Evolutionary conservation across 257 asterid genomes (phyloP), one percentile per base, ranked within the genome.

Genomic region (Nemophila menziesii): DNA sequence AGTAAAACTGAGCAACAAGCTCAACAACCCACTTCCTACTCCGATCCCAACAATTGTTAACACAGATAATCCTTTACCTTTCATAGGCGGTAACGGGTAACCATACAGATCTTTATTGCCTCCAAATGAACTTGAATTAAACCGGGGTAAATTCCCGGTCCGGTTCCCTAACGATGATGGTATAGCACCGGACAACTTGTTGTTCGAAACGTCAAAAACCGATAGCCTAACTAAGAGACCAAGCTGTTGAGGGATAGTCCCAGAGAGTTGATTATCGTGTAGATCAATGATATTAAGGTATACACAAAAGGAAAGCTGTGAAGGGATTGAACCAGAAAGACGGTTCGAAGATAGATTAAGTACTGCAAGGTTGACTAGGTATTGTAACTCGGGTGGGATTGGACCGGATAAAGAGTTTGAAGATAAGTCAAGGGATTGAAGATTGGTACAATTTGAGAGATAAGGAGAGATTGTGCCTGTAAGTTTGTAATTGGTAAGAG

Each of bases 361-460:
- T 15, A 89, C 95, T n/a, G 95, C 95, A 6, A 89, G 62, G 47
- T 89, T 89, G 69, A 76, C 93, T 1, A 89, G 34, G 22, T 67
- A 86, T 29, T 29, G 36, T 0, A 89, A 54, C 8, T 89, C 95
- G 4, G 77, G 39, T 0, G 95, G 92, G 20, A 89, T 84, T 2
- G 76, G 62, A 50, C 97, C 97, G 40, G 87, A 10, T 45, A 89
- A 37, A 16, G 76, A 63, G 51, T 89, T 89, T 22, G 92, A 69
- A 14, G 95, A 84, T 61, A 89, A 84, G 75, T 89, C 97, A n/a
- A 89, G 81, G 16, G 95, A 63, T 33, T 89, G 97, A 1, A 89
- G 53, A 65, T 89, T 83, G 19, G 97, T 89, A 68, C 97, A 89
- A 33, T 82, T 84, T 46, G 93, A 83, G 56, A 89, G 75, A 62